Conservation (phyloP, 495 filamentous ascomycete species). For the Xylaria longipes region DNA sequence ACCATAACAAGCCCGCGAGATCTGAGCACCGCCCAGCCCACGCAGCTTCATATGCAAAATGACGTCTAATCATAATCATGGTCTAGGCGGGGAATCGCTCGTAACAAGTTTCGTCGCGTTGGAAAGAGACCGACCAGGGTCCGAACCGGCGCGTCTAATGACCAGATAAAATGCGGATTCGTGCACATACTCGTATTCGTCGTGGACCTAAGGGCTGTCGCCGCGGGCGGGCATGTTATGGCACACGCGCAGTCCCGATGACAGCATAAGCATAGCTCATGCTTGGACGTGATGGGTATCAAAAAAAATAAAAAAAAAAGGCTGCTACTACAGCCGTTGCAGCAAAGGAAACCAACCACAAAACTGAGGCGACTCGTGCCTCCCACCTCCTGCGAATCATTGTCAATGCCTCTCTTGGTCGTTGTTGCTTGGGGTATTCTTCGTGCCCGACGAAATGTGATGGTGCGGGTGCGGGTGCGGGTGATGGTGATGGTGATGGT, state of each 20-base stretch:
- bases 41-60: constrained; percentile 13
- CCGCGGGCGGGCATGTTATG: not conserved
- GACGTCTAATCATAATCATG: constrained; percentile 27
- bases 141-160: constrained; percentile 8
- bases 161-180: constrained; percentile 8
- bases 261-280: not conserved
- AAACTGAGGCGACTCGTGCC: not conserved
- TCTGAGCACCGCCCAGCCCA: not conserved
- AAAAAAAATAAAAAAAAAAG: not conserved
- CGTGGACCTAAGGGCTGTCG: not conserved
- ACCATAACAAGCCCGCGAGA: not conserved
- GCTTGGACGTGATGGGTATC: constrained; percentile 18
- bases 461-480: constrained; percentile 39
- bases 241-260: not conserved
- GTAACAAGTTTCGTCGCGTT: not conserved
- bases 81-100: constrained; percentile 14
- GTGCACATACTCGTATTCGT: constrained; percentile 7
- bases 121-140: not conserved
- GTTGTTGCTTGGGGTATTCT: constrained; percentile 24
- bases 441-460: constrained; percentile 25
- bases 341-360: not conserved
- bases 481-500: constrained; percentile 32
- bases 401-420: constrained; percentile 35
- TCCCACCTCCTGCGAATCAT: not conserved
- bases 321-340: not conserved